Percentiles rank a stretch among this genome's conserved stretches.
These are phyloP conservation scores for Scutellaria galericulata DNA, from an alignment of 257 asterid genomes.

Conservation along the genomic window DNA sequence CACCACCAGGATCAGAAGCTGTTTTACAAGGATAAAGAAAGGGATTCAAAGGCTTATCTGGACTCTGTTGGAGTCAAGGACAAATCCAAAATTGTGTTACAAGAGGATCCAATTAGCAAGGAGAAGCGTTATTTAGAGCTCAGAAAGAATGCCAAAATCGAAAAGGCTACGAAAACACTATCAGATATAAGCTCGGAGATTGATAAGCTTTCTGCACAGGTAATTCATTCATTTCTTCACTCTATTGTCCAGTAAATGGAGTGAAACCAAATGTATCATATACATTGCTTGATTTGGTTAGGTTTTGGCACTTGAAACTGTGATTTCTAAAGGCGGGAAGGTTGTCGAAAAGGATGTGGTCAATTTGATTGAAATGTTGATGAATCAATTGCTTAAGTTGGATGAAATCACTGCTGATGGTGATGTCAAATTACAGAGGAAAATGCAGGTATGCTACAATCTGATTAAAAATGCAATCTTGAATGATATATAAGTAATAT, in stretches of 20 bases:
- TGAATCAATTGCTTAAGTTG: constrained; percentile 78
- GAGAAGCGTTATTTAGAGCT: constrained; percentile 75
- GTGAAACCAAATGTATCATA: background rate
- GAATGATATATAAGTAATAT: background rate
- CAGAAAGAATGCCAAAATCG: constrained; percentile 71
- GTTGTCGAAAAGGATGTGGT: constrained; percentile 69
- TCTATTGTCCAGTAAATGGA: background rate
- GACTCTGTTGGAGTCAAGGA: constrained; percentile 78
- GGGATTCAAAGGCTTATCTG: constrained; percentile 76
- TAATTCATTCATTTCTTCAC: constrained; percentile 9
- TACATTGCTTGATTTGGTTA: constrained; percentile 21
- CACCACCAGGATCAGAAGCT: constrained; percentile 93
- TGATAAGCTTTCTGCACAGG: constrained; percentile 76
- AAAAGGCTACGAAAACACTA: constrained; percentile 62
- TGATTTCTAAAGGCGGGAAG: constrained; percentile 68
- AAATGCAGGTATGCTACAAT: constrained; percentile 67
- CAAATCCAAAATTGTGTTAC: constrained; percentile 75
- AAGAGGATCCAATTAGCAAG: constrained; percentile 78
- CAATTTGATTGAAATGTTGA: constrained; percentile 67
- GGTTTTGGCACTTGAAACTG: constrained; percentile 77
- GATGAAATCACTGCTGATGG: constrained; percentile 73
- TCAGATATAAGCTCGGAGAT: constrained; percentile 81
- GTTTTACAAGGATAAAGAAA: constrained; percentile 73
- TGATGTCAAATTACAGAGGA: constrained; percentile 77
- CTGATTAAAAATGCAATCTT: background rate